These are phyloP conservation scores for Alternaria infectoria DNA, from an alignment of 2,329 filamentous ascomycete species.

Conservation along the genomic window DNA sequence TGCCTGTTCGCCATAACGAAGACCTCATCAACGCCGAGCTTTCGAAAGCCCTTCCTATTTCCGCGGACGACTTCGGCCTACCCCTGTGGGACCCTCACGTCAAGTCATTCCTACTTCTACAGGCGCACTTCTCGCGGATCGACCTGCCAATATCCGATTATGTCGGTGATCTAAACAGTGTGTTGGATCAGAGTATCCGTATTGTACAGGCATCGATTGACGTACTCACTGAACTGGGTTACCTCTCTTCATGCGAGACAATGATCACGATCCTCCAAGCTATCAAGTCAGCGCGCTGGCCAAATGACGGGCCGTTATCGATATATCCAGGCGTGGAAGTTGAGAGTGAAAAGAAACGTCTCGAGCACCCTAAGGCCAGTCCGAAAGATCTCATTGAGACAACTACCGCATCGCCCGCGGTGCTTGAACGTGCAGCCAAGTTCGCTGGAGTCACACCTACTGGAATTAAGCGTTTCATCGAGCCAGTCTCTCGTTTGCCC, in stretches of 20 bases:
- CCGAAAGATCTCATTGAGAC: conserved; percentile 50
- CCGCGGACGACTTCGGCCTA: conserved; percentile 67
- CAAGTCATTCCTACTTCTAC: conserved; percentile 90
- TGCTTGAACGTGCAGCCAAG: conserved; percentile 49
- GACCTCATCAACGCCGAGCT: conserved; percentile 95
- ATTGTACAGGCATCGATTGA: conserved; percentile 96
- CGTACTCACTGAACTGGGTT: conserved; percentile 87
- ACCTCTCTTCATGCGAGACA: conserved; percentile 75
- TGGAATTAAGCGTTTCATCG: conserved; percentile 59
- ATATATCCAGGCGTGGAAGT: conserved; percentile 76
- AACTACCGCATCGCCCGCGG: conserved; percentile 23
- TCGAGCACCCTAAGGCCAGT: conserved; percentile 46
- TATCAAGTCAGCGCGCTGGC: conserved; percentile 93
- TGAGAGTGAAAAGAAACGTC: conserved; percentile 52
- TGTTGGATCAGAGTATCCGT: conserved; percentile 95
- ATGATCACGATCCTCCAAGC: conserved; percentile 89
- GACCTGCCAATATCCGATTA: conserved; percentile 96
- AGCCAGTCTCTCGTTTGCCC: conserved; percentile 71
- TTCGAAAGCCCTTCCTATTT: conserved; percentile 78
- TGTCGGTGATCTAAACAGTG: conserved; percentile 86
- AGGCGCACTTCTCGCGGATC: conserved; percentile 93
- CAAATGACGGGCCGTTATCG: conserved; percentile 76
- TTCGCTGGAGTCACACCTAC: conserved; percentile 58
- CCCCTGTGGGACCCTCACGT: conserved; percentile 99
- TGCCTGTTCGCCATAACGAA: conserved; percentile 97